Conservation (phyloP, 768 basidiomycete genomes). For the Suillus discolor region DNA sequence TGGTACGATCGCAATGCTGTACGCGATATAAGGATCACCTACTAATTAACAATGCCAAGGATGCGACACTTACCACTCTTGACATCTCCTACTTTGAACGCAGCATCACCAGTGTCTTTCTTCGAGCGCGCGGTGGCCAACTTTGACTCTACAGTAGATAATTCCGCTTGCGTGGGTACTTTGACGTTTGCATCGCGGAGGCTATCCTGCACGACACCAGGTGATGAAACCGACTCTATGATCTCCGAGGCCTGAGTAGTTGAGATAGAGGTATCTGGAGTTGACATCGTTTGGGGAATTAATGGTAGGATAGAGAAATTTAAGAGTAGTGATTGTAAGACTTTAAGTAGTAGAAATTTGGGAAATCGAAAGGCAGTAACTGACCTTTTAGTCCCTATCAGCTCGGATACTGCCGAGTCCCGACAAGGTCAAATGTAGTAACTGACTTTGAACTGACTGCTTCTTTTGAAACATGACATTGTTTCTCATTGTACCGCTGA, state of each 20-base stretch:
- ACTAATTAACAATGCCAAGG: neutral
- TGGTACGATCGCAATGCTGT: constrained; percentile 75
- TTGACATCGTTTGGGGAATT: neutral
- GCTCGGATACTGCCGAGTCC: neutral
- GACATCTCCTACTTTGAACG: constrained; percentile 66
- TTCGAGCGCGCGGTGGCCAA: constrained; percentile 62
- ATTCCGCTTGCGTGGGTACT: constrained; percentile 19
- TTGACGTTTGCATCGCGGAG: constrained; percentile 23
- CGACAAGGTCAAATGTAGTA: neutral
- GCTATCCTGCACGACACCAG: constrained; percentile 6
- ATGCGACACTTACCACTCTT: constrained; percentile 51
- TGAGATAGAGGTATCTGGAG: neutral
- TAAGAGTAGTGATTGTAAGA: neutral
- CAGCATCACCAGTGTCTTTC: constrained; percentile 67
- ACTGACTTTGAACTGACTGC: too few relatives aligned
- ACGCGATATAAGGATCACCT: neutral
- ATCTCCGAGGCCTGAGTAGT: neutral
- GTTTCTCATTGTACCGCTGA: too few relatives aligned
- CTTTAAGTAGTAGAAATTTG: neutral
- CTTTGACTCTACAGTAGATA: constrained; percentile 46
- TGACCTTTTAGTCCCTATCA: neutral
- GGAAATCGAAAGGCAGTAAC: neutral
- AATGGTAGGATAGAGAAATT: neutral
- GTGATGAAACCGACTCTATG: constrained; percentile 4
- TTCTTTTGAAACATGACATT: too few relatives aligned